phyloP scores from a whole-genome alignment of 257 asterid genomes.

The Solanum pimpinellifolium region DNA sequence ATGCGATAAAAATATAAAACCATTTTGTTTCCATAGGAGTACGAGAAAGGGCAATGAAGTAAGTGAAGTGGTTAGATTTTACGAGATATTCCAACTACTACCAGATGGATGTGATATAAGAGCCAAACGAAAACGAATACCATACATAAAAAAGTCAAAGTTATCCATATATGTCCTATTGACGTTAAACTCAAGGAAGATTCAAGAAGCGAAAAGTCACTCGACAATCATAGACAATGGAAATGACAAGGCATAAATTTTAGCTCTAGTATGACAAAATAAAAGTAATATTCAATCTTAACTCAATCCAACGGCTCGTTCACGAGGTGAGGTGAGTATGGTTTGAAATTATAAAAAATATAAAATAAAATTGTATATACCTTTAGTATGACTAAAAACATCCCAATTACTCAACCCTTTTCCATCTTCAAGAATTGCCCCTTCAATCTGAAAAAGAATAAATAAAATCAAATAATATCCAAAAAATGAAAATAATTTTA shows the following conservation, averaged over 20 bases:
- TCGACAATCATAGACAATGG: too few relatives aligned
- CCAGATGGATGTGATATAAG: background rate
- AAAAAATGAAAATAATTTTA: background rate
- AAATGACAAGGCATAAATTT: too few relatives aligned
- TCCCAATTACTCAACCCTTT: slow-evolving; percentile 73
- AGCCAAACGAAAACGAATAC: too few relatives aligned
- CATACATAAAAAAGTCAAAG: background rate
- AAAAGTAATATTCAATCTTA: too few relatives aligned
- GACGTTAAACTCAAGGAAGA: too few relatives aligned
- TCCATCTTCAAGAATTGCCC: slow-evolving; percentile 63
- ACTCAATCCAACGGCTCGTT: background rate
- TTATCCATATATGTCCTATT: too few relatives aligned
- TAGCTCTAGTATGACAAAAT: too few relatives aligned
- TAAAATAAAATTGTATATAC: slow-evolving; percentile 4
- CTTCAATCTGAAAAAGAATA: slow-evolving; percentile 43
- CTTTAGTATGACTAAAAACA: slow-evolving; percentile 28
- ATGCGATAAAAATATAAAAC: background rate
- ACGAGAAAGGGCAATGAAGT: background rate
- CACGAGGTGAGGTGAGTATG: background rate
- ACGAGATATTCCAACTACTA: background rate
- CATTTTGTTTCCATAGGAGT: background rate
- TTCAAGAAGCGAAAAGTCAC: too few relatives aligned
- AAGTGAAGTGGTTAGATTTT: background rate
- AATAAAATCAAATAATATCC: background rate
- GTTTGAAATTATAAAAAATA: too few relatives aligned